phyloP scores from a whole-genome alignment of 306 rosid species.

The Dalbergia oliveri region DNA sequence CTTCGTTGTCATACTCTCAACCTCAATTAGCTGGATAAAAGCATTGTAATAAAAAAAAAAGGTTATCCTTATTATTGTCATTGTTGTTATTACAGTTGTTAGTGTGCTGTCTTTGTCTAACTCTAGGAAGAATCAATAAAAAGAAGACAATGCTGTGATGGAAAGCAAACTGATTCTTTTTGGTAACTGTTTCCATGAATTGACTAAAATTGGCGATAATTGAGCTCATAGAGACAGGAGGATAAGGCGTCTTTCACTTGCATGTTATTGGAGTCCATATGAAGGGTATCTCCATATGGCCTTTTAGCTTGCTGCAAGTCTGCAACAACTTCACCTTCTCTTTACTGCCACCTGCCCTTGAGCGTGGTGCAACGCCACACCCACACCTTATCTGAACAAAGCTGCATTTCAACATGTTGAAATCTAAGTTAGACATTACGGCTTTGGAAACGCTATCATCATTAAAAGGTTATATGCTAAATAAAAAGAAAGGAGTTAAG shows the following conservation, averaged over 20 bases:
- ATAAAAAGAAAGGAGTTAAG: neutral
- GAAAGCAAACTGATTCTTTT: slow-evolving; percentile 34
- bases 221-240: slow-evolving; percentile 77
- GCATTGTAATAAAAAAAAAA: no score
- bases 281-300: slow-evolving; percentile 81
- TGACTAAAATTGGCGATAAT: slow-evolving; percentile 53
- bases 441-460: neutral
- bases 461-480: neutral
- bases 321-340: slow-evolving; percentile 84
- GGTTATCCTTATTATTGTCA: no score
- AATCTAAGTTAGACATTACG: slow-evolving; percentile 23
- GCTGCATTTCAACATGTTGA: slow-evolving; percentile 60
- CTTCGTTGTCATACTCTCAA: slow-evolving; percentile 17
- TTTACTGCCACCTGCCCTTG: slow-evolving; percentile 79
- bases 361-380: slow-evolving; percentile 82
- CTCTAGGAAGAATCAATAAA: slow-evolving; percentile 11
- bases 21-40: neutral
- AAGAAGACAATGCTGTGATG: slow-evolving; percentile 30
- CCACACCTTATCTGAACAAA: slow-evolving; percentile 77
- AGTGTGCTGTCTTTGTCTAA: slow-evolving; percentile 25
- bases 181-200: slow-evolving; percentile 35
- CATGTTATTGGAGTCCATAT: no score
- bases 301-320: slow-evolving; percentile 91
- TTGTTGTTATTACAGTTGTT: neutral
- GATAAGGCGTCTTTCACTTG: slow-evolving; percentile 82